Base-by-base conservation (phyloP, 768 basidiomycete genomes). In the Suillus subaureus region DNA sequence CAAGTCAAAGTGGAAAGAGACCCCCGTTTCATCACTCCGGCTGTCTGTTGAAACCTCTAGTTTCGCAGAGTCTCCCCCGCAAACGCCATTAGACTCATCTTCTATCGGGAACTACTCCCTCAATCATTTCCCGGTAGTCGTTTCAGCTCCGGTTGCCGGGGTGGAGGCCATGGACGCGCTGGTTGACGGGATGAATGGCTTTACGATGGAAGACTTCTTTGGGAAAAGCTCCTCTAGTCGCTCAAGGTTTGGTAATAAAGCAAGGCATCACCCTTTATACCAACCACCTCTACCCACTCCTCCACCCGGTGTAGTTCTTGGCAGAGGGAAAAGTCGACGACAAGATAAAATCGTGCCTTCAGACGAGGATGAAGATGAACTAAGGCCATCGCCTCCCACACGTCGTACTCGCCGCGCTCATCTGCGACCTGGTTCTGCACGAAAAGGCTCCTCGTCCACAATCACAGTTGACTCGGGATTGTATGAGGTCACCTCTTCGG, bases 141-240 rank as follows among this genome's bases (percentile, higher is more conserved):
- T 94, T 23, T 85, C 92, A 52, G 92, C 92, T 23, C 91, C 92
- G 5, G 78, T 90, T 8, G 76, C 91, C 6, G 92, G 92, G 2
- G 92, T 95, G 11, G 93, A 94, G 78, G 88, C 87, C 11, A 91
- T 95, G 88, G 93, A 95, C 73, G 93, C 93, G 15, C 77, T 95
- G 62, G 93, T 95, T 8, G 93, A 94, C 69, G 91, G 91, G 11
- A 94, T 95, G 93, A 95, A 94, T 72, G 89, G 89, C 33, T 74
- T 75, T 35, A 81, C 77, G 42, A 85, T 83, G 52, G 88, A 91
- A 63, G 83, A 88, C 67, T 75, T 87, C 62, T 80, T 85, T 67
- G 80, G 71, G 61, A 79, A 70, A 52, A 77, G 79, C 61, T 68
- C 82, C 16, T 82, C 85, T 37, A 79, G 74, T 71, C 83, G 86